Percentiles rank a stretch among this genome's conserved stretches.
Conservation (phyloP, 345 rosid genomes). For the Hibiscus trionum region DNA sequence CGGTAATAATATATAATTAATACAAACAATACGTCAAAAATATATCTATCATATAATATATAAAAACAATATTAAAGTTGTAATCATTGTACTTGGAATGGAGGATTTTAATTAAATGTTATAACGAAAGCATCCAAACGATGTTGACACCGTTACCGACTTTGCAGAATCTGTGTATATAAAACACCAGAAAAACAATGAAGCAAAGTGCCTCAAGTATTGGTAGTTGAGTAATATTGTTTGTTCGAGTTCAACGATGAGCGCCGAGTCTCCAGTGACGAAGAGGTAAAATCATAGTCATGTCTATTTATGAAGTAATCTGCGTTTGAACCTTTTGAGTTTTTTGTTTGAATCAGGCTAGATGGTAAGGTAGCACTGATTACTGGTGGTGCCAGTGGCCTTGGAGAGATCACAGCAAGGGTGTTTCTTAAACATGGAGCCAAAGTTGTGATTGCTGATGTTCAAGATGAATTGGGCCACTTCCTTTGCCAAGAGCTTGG, state of each 20-base stretch:
- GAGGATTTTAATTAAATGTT: neutral
- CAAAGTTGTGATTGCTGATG: neutral
- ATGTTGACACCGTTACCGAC: neutral
- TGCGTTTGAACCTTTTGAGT: neutral
- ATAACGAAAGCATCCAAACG: neutral
- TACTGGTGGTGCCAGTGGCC: neutral
- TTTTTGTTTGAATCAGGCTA: neutral
- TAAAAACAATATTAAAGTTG: neutral
- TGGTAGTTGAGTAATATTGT: neutral
- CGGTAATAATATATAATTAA: no score
- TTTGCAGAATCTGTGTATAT: neutral
- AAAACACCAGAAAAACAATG: neutral
- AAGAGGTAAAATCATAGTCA: neutral
- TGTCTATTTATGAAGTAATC: neutral
- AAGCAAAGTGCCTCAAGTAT: neutral
- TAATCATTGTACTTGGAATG: neutral
- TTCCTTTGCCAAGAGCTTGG: neutral
- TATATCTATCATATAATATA: no score
- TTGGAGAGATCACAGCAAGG: neutral
- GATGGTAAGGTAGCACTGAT: neutral
- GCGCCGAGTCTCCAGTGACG: neutral
- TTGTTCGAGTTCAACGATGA: neutral
- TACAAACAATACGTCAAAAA: no score
- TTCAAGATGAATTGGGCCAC: neutral
- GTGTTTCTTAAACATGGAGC: neutral